phyloP scores from a whole-genome alignment of 2,329 filamentous ascomycete genomes.

The Trichoderma afroharzianum region DNA sequence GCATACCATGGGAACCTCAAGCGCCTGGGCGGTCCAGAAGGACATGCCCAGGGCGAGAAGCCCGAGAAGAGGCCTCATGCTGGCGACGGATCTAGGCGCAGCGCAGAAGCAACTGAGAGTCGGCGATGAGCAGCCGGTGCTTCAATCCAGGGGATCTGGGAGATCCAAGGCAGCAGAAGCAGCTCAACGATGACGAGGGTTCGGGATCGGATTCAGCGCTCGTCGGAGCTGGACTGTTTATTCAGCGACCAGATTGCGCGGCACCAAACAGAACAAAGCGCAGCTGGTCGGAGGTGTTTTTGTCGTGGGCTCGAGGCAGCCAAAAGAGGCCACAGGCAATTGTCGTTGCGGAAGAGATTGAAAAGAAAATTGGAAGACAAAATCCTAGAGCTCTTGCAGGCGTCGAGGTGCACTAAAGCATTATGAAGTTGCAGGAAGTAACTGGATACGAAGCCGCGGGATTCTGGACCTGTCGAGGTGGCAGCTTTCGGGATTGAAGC shows the following conservation, averaged over 20 bases:
- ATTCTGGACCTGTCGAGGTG: constrained; percentile 6
- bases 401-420: not conserved
- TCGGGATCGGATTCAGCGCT: not conserved
- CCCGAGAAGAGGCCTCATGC: constrained; percentile 54
- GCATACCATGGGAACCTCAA: constrained; percentile 57
- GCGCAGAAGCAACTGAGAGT: not conserved
- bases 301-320: not conserved
- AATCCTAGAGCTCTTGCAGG: not conserved
- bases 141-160: not conserved
- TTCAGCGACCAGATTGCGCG: constrained; percentile 11
- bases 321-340: not conserved
- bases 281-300: not conserved
- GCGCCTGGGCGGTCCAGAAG: constrained; percentile 49
- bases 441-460: not conserved
- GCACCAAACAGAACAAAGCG: not conserved
- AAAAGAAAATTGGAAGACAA: not conserved
- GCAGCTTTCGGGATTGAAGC: constrained; percentile 13
- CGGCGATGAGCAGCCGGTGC: not conserved
- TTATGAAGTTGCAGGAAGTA: not conserved
- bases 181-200: not conserved
- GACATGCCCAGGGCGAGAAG: constrained; percentile 52
- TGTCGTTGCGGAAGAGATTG: not conserved
- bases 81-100: constrained; percentile 22
- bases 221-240: not conserved
- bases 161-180: not conserved